These are phyloP conservation scores for Hymenoscyphus repandus DNA, from an alignment of 2,329 filamentous ascomycete genomes.

Conservation along the genomic window DNA sequence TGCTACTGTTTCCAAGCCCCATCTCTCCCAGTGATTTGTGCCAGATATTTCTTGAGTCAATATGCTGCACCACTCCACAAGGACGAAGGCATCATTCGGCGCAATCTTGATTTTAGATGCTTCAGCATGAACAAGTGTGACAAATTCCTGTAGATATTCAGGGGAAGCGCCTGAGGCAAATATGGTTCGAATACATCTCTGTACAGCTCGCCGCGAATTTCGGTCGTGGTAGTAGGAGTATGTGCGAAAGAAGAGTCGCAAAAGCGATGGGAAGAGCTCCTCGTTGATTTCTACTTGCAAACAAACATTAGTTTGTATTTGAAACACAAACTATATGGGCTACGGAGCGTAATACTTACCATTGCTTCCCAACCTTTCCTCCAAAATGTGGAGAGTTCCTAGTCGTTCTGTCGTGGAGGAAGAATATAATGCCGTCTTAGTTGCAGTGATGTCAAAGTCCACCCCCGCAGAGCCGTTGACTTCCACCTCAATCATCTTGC, in stretches of 20 bases:
- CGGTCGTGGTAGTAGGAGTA: constrained; percentile 85
- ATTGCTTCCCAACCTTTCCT: constrained; percentile 51
- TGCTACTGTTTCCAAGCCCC: constrained; percentile 59
- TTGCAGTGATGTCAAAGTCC: constrained; percentile 49
- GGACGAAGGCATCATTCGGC: constrained; percentile 74
- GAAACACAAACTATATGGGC: not conserved
- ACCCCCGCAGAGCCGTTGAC: constrained; percentile 39
- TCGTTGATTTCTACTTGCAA: constrained; percentile 31
- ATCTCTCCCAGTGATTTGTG: constrained; percentile 57
- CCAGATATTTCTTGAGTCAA: constrained; percentile 67
- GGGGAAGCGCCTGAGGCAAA: constrained; percentile 53
- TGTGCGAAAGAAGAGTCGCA: constrained; percentile 77
- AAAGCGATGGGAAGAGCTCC: constrained; percentile 45
- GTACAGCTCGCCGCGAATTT: constrained; percentile 74
- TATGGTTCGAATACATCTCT: constrained; percentile 69
- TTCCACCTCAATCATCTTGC: constrained; percentile 47
- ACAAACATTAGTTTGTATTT: constrained; percentile 14
- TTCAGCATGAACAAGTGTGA: constrained; percentile 65
- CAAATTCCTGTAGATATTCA: constrained; percentile 56
- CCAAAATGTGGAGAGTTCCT: constrained; percentile 47
- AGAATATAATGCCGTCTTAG: constrained; percentile 49
- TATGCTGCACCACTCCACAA: constrained; percentile 84
- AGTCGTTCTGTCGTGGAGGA: constrained; percentile 57
- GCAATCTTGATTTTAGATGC: constrained; percentile 73
- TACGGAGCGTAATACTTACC: constrained; percentile 37